These are phyloP conservation scores for Cryphonectria naterciae DNA, from an alignment of 2,329 filamentous ascomycete genomes.

Conservation along the genomic window DNA sequence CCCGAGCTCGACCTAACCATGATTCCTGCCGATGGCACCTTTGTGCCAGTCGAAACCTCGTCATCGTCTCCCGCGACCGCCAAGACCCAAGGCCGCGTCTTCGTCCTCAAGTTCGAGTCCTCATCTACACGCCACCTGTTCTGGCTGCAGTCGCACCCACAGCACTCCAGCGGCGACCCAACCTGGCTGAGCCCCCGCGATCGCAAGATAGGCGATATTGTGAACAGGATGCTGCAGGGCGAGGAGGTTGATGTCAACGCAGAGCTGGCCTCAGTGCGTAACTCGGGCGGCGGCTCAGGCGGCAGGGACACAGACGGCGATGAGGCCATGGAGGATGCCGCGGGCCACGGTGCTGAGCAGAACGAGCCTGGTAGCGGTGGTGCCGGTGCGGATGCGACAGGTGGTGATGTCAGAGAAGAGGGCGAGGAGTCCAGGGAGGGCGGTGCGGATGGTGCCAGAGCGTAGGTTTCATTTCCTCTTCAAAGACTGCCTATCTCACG, in stretches of 20 bases:
- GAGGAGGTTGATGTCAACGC: constrained; percentile 80
- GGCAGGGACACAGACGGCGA: constrained; percentile 57
- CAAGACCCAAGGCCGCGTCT: constrained; percentile 86
- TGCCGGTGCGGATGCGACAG: constrained; percentile 83
- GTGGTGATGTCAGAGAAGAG: constrained; percentile 89
- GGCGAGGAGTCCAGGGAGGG: constrained; percentile 87
- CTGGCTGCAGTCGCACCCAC: constrained; percentile 92
- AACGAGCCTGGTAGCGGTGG: constrained; percentile 71
- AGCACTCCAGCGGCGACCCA: constrained; percentile 69
- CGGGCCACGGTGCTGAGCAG: constrained; percentile 65
- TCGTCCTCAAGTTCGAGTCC: constrained; percentile 89
- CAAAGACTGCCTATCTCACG: neutral
- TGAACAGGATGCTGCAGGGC: constrained; percentile 82
- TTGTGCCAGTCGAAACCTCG: constrained; percentile 75
- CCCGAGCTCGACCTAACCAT: constrained; percentile 90
- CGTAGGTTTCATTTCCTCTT: constrained; percentile 76
- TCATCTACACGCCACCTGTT: constrained; percentile 91
- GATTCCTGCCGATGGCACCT: constrained; percentile 87
- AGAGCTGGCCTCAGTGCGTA: constrained; percentile 70
- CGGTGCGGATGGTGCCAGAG: constrained; percentile 95
- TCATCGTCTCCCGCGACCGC: constrained; percentile 59
- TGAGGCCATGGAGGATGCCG: constrained; percentile 79
- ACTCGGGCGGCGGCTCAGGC: constrained; percentile 48
- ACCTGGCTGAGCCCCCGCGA: constrained; percentile 85
- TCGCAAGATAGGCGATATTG: constrained; percentile 83